Base-by-base conservation (phyloP, 768 basidiomycete species). In the Calvatia gigantea region DNA sequence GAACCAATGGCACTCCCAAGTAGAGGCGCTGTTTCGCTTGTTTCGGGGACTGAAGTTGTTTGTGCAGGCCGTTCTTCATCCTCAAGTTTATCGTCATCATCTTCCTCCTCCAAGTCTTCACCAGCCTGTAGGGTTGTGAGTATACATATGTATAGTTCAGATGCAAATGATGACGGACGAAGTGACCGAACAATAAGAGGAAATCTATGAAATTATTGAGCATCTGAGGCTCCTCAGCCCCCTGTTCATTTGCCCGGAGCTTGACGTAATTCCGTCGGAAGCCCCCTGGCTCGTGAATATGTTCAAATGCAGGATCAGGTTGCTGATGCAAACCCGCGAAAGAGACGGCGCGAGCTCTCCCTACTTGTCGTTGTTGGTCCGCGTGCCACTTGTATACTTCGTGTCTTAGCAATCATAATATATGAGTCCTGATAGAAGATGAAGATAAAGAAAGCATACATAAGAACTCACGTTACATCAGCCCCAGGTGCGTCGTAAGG, bases 371-470 rank as follows among this genome's bases (percentile, higher is more conserved):
- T 23, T 78, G 80, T 53, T 85, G 83, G 62, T 89, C 87, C 14
- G 84, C 77, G 59, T 94, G 89, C 89, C 94, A 98, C 72, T 97
- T 98, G 77, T 97, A 98, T 37, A 98, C 89, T 60, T 87, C 87
- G 65, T 96, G 94, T 15, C 89, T 90, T 23, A 54, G 49, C 33
- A 42, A 52, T n/a, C n/a, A n/a, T n/a, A 27, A 51, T 33, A 21
- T 14, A 41, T 56, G 25, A 51, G 53, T 27, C 51, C 43, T 27
- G 28, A 35, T 45, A 47, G 43, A 33, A 54, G 14, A 25, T 37
- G 4, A 25, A 35, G 37, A n/a, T 38, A 53, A 59, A 8, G 46
- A 56, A 46, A 49, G 35, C 49, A 63, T 56, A n/a, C n/a, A 65
- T 60, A 48, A 53, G 59, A 46, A 82, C 92, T 76, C 76, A 94